Conservation (phyloP, 2,329 filamentous ascomycete genomes). For the Penicillium griseofulvum region DNA sequence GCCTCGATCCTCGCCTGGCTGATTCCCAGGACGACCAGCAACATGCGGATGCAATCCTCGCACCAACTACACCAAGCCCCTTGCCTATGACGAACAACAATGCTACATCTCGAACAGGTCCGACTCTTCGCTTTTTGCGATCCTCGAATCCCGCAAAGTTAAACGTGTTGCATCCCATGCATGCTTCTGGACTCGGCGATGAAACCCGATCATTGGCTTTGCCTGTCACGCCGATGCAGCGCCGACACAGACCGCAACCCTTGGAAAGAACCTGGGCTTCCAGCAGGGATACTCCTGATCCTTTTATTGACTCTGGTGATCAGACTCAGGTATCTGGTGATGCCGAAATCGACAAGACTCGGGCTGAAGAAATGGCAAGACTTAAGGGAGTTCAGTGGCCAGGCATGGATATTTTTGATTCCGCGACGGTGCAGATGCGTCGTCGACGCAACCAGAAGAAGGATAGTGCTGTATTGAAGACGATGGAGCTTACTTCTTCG, state of each 20-base stretch:
- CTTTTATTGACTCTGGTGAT: slow-evolving; percentile 14
- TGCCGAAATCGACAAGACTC: slow-evolving; percentile 28
- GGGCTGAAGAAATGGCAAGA: slow-evolving; percentile 39
- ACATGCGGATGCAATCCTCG: background rate
- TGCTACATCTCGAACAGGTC: background rate
- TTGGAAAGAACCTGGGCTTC: background rate
- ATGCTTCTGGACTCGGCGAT: background rate
- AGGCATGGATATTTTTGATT: slow-evolving; percentile 54
- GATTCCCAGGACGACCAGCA: slow-evolving; percentile 10
- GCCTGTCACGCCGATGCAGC: slow-evolving; percentile 15
- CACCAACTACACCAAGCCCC: slow-evolving; percentile 2
- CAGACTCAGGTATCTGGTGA: slow-evolving; percentile 11
- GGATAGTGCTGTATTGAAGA: slow-evolving; percentile 44
- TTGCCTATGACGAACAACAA: background rate
- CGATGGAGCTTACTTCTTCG: slow-evolving; percentile 47
- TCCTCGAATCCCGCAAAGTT: background rate
- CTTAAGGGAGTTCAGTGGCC: slow-evolving; percentile 51
- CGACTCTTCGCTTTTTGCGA: background rate
- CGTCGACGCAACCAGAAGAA: slow-evolving; percentile 53
- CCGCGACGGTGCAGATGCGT: slow-evolving; percentile 49
- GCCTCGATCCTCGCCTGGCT: slow-evolving; percentile 31
- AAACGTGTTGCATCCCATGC: background rate
- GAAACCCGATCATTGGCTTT: background rate
- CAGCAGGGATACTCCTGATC: slow-evolving; percentile 16
- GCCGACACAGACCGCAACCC: background rate